phyloP scores from a whole-genome alignment of 2,329 filamentous ascomycete species.

The Alternaria metachromatica region DNA sequence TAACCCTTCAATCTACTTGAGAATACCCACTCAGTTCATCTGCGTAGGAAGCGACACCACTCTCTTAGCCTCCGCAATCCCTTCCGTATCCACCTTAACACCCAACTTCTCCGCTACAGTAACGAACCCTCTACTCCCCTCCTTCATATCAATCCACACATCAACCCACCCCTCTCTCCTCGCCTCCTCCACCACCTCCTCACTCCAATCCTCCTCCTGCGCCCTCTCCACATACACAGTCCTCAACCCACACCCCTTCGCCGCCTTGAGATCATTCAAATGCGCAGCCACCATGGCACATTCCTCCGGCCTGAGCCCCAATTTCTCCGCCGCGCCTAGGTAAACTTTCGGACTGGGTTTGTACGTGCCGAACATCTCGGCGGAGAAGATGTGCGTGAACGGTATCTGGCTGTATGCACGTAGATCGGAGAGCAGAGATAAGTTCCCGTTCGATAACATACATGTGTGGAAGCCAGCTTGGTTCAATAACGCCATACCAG shows the following conservation, averaged over 20 bases:
- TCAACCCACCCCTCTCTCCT: constrained; percentile 69
- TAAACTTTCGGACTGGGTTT: constrained; percentile 76
- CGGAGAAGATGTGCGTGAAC: constrained; percentile 69
- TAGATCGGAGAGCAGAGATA: constrained; percentile 69
- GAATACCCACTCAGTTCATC: neutral
- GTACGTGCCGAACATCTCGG: constrained; percentile 75
- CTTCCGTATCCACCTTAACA: constrained; percentile 17
- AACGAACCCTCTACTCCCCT: constrained; percentile 58
- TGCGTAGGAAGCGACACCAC: constrained; percentile 18
- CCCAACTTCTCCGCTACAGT: constrained; percentile 52
- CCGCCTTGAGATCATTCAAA: constrained; percentile 71
- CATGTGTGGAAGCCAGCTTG: constrained; percentile 61
- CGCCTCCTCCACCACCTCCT: constrained; percentile 59
- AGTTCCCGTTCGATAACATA: constrained; percentile 79
- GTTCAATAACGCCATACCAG: constrained; percentile 64
- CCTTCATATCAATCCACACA: constrained; percentile 53
- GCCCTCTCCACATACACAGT: constrained; percentile 77
- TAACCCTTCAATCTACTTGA: no score
- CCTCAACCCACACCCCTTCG: constrained; percentile 67
- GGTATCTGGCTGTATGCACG: constrained; percentile 63
- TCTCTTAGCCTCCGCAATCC: constrained; percentile 1
- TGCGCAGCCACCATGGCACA: constrained; percentile 82
- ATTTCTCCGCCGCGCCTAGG: constrained; percentile 66
- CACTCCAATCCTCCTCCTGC: constrained; percentile 68
- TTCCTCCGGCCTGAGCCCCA: constrained; percentile 65